These are phyloP conservation scores for Phylloporus arenicola DNA, from an alignment of 768 basidiomycete genomes.

Conservation along the genomic window DNA sequence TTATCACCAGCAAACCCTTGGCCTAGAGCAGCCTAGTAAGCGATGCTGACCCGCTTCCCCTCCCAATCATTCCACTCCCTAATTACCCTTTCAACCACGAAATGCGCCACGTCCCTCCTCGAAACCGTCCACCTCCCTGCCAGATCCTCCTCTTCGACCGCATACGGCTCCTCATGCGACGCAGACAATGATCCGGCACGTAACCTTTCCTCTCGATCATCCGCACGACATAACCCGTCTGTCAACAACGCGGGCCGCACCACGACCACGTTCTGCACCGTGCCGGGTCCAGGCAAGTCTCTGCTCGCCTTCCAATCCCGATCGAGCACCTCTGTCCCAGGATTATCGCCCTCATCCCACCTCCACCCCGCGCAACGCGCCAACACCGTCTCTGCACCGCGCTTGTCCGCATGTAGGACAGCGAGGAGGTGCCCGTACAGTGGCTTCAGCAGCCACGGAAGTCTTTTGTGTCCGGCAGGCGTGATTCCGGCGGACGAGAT, in stretches of 20 bases:
- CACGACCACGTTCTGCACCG: slow-evolving; percentile 39
- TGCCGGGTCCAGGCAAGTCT: slow-evolving; percentile 37
- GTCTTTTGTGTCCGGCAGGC: slow-evolving; percentile 34
- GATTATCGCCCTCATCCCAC: slow-evolving; percentile 47
- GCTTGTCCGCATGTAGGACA: slow-evolving; percentile 54
- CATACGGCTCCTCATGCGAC: slow-evolving; percentile 31
- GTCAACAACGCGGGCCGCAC: slow-evolving; percentile 56
- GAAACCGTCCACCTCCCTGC: slow-evolving; percentile 46
- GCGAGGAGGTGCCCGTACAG: slow-evolving; percentile 44
- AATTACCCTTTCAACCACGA: slow-evolving; percentile 45
- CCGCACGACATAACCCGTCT: slow-evolving; percentile 44
- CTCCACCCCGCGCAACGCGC: slow-evolving; percentile 45
- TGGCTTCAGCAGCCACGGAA: slow-evolving; percentile 46
- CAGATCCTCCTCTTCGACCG: slow-evolving; percentile 40
- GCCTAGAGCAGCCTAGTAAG: no score
- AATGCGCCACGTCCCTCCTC: slow-evolving; percentile 61
- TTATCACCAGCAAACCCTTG: no score
- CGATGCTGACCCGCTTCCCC: slow-evolving; percentile 46
- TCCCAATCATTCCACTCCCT: slow-evolving; percentile 49
- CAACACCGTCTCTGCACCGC: slow-evolving; percentile 50
- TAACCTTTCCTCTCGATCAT: not conserved
- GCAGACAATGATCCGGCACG: slow-evolving; percentile 7
- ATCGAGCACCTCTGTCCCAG: slow-evolving; percentile 39
- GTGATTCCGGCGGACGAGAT: slow-evolving; percentile 52
- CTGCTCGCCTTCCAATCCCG: slow-evolving; percentile 37